Percentiles rank a stretch among this genome's conserved stretches.
Conservation (phyloP, 2,329 filamentous ascomycete genomes). For the Cercospora zeae-maydis region DNA sequence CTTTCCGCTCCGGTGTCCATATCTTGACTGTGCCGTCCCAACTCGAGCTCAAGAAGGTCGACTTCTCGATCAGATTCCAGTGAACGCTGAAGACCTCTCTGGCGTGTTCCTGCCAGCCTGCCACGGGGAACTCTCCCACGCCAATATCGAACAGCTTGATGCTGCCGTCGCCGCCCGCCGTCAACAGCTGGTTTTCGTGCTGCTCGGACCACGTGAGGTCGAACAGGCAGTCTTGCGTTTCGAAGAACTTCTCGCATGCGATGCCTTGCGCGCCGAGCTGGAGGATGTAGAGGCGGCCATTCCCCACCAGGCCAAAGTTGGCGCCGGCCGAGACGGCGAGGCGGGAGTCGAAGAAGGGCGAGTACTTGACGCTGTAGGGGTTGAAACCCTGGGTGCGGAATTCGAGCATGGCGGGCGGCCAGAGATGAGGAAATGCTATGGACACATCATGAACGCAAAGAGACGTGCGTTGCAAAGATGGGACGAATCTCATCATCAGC, state of each 20-base stretch:
- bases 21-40: constrained; percentile 98
- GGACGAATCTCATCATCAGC: neutral
- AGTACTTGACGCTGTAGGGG: constrained; percentile 96
- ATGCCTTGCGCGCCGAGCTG: constrained; percentile 80
- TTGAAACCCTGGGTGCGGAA: constrained; percentile 92
- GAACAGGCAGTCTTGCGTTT: constrained; percentile 95
- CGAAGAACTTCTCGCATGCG: constrained; percentile 81
- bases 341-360: constrained; percentile 93
- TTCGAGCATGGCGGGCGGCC: constrained; percentile 55
- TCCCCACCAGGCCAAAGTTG: constrained; percentile 96
- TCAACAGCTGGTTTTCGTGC: constrained; percentile 90
- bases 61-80: constrained; percentile 90
- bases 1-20: constrained; percentile 70
- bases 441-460: constrained; percentile 1
- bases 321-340: constrained; percentile 86
- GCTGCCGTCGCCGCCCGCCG: constrained; percentile 87
- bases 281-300: constrained; percentile 83
- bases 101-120: constrained; percentile 89
- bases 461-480: neutral
- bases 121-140: constrained; percentile 78
- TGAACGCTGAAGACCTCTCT: constrained; percentile 87
- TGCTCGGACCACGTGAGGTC: constrained; percentile 93
- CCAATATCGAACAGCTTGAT: constrained; percentile 90
- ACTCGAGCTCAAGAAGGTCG: constrained; percentile 83
- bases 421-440: neutral